Evolutionary conservation across 495 filamentous ascomycete species (phyloP).

Genomic region (Thermothielavioides terrestris): DNA sequence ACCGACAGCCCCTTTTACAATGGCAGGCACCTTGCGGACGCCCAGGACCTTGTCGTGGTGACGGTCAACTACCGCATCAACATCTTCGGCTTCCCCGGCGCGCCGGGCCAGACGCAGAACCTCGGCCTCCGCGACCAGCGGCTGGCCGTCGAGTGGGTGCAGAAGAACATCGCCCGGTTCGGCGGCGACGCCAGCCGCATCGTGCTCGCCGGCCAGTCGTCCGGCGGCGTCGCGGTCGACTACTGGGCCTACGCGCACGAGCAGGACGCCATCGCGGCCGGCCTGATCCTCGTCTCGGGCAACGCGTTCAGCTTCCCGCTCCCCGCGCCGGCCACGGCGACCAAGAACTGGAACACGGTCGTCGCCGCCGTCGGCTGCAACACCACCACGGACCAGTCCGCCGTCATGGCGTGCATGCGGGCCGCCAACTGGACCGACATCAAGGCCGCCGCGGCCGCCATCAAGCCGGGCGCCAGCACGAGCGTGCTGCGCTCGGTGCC

Average conservation of each 20-base stretch:
- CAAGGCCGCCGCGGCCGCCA: conserved; percentile 20
- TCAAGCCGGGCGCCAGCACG: conserved; percentile 24
- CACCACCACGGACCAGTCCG: conserved; percentile 32
- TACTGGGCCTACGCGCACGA: conserved; percentile 43
- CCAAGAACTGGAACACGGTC: conserved; percentile 31
- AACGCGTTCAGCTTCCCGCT: conserved; percentile 36
- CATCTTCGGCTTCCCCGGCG: conserved; percentile 21
- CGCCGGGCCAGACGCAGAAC: conserved; percentile 16
- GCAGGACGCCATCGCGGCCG: conserved; percentile 36
- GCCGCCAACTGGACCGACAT: conserved; percentile 22
- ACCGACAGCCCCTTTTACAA: conserved; percentile 25
- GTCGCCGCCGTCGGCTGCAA: conserved; percentile 25
- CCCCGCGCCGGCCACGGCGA: conserved; percentile 25
- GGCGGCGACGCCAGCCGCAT: conserved; percentile 29
- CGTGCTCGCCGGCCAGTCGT: conserved; percentile 15
- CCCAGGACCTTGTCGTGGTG: conserved; percentile 28
- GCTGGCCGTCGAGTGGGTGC: conserved; percentile 26
- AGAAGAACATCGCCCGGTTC: conserved; percentile 46
- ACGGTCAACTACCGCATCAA: conserved; percentile 25
- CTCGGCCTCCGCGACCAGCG: conserved; percentile 26
- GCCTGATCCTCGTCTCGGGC: conserved; percentile 46
- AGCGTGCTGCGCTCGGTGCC: conserved; percentile 20
- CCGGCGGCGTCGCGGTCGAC: conserved; percentile 35
- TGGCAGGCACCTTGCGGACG: conserved; percentile 21
- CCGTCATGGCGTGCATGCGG: conserved; percentile 39